Evolutionary conservation across 1,284 basidiomycete genomes (phyloP).

Genomic region (Moesziomyces parantarcticus): DNA sequence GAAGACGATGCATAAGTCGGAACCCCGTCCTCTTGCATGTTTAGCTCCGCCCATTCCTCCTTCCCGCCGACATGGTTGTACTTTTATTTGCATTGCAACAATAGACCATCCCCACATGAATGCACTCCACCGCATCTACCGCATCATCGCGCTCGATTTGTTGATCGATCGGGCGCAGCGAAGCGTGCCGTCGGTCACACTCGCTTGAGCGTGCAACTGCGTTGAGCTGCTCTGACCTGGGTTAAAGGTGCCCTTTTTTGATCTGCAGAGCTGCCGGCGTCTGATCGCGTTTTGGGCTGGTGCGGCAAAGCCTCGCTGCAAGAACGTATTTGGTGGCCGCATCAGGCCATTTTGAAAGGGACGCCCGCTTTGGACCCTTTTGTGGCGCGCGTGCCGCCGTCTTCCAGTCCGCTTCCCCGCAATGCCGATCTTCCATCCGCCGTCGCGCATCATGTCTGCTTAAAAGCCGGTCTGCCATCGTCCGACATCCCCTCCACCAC

Average conservation of each 20-base stretch:
- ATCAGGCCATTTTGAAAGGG: constrained; percentile 6
- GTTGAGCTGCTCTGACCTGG: no score
- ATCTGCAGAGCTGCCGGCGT: constrained; percentile 10
- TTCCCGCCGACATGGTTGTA: constrained; percentile 12
- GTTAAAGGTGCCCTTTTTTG: no score
- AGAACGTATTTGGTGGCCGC: not conserved
- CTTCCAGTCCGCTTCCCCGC: constrained; percentile 5
- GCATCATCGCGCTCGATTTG: not conserved
- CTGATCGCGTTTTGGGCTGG: not conserved
- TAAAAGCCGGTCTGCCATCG: not conserved
- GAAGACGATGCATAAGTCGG: constrained; percentile 23
- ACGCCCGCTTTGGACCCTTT: constrained; percentile 1
- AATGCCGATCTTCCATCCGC: not conserved
- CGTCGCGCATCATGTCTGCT: no score
- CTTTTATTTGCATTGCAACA: constrained; percentile 33
- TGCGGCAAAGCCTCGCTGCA: not conserved
- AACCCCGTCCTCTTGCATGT: not conserved
- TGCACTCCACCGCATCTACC: not conserved
- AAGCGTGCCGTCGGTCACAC: constrained; percentile 8
- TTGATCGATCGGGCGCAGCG: not conserved
- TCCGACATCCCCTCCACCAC: not conserved
- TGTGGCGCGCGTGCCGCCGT: not conserved
- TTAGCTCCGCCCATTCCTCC: not conserved
- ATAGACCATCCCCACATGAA: not conserved
- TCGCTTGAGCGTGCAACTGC: not conserved